Evolutionary conservation across 139 green algal species (phyloP).

Genomic region (Penium margaritaceum): DNA sequence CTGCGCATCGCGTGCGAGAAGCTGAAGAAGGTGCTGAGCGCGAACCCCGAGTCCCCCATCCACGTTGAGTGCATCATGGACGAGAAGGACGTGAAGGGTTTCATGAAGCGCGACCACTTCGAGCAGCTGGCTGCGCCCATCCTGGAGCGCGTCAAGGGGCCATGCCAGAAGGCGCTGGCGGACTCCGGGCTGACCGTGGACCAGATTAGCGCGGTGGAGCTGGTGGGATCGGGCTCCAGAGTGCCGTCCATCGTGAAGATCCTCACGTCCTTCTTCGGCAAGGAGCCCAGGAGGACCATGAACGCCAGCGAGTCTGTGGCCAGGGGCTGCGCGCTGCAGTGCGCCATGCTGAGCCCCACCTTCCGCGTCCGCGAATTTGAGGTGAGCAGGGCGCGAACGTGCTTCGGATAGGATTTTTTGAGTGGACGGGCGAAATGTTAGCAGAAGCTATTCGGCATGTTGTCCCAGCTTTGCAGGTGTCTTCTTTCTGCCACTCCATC

Average conservation of each 20-base stretch:
- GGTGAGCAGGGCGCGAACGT: constrained; percentile 17
- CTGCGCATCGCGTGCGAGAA: constrained; percentile 78
- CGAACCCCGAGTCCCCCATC: constrained; percentile 80
- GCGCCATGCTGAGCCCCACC: constrained; percentile 92
- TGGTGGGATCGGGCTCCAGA: constrained; percentile 77
- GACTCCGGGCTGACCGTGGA: constrained; percentile 54
- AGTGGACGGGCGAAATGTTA: too few relatives aligned
- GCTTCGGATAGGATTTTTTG: too few relatives aligned
- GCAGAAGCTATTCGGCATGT: too few relatives aligned
- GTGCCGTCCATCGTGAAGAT: constrained; percentile 67
- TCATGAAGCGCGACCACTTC: constrained; percentile 75
- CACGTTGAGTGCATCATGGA: constrained; percentile 91
- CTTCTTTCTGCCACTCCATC: too few relatives aligned
- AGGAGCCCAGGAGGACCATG: constrained; percentile 73
- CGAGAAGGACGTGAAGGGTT: constrained; percentile 72
- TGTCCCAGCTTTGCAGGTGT: too few relatives aligned
- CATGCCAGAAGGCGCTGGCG: constrained; percentile 53
- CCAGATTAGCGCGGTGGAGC: constrained; percentile 77
- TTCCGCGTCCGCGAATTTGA: constrained; percentile 96
- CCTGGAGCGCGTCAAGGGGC: constrained; percentile 58
- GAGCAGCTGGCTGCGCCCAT: constrained; percentile 68
- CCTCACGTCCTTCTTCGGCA: constrained; percentile 58
- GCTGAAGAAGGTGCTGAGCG: constrained; percentile 86
- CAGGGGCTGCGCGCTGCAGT: constrained; percentile 85
- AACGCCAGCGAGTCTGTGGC: constrained; percentile 90